Percentiles rank a stretch among this genome's conserved stretches.
Evolutionary conservation across 1,284 basidiomycete species (phyloP).

Genomic region (Ceratobasidium theobromae): DNA sequence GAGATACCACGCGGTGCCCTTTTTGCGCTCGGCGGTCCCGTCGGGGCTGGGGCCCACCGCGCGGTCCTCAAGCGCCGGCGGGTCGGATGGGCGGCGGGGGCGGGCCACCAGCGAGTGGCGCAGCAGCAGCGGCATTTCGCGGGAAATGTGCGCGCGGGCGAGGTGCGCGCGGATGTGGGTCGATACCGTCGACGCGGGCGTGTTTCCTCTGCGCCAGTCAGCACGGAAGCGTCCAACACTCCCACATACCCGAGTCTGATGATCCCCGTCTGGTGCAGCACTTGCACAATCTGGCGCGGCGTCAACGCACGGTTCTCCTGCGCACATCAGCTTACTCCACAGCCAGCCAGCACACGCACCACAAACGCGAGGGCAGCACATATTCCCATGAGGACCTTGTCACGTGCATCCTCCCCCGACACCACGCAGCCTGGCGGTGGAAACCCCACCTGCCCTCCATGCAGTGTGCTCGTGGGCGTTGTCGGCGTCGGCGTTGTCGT

Average conservation of each 20-base stretch:
- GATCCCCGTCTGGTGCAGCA: slow-evolving; percentile 15
- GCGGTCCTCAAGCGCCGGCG: slow-evolving; percentile 15
- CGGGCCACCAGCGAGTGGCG: slow-evolving; percentile 26
- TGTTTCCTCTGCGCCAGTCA: slow-evolving; percentile 15
- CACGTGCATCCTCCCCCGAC: slow-evolving; percentile 9
- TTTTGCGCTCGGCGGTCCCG: slow-evolving; percentile 26
- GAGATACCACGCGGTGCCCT: slow-evolving; percentile 31
- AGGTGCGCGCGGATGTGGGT: slow-evolving; percentile 20
- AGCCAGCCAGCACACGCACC: not conserved
- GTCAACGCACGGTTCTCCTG: slow-evolving; percentile 29
- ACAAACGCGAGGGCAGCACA: slow-evolving; percentile 16
- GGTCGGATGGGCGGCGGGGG: slow-evolving; percentile 19
- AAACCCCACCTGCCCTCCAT: slow-evolving; percentile 10
- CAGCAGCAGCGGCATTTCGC: too few relatives aligned
- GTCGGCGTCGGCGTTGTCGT: not conserved
- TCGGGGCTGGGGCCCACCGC: slow-evolving; percentile 16
- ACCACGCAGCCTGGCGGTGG: not conserved
- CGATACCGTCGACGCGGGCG: slow-evolving; percentile 22
- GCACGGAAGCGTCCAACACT: too few relatives aligned
- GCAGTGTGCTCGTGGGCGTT: not conserved
- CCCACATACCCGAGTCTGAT: slow-evolving; percentile 29
- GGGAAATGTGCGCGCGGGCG: not conserved
- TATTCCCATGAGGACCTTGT: slow-evolving; percentile 25
- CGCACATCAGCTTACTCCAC: not conserved
- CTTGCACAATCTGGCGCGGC: slow-evolving; percentile 28